Evolutionary conservation across 169 alveolate genomes (phyloP), one percentile per base, ranked within the genome.

Genomic region (Babesia gibsoni): DNA sequence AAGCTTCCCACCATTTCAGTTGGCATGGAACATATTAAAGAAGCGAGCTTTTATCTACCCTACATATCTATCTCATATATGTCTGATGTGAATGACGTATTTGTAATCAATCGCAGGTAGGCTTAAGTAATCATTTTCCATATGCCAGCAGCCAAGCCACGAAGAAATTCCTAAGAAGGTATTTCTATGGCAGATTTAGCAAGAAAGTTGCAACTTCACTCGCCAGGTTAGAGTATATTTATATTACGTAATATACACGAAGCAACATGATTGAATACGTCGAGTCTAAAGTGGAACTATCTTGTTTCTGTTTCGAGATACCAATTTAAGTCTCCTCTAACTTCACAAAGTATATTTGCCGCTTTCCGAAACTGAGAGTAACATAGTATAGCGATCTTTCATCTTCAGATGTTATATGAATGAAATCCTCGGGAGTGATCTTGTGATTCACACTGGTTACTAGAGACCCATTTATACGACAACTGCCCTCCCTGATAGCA

Each of bases 401-500:
- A 33, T 52, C 74, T 14, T 27, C 36, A 43, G 53, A 63, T 3
- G 59, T 36, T 20, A 67, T 30, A 18, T 30, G 50, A 18, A 58
- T 49, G 36, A 77, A 66, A 45, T 77, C 86, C 10, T 57, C 48
- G 5, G n/a, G 12, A 9, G 68, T 67, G 14, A 77, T 43, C 12
- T 12, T 9, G 49, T 48, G 39, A 3, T 46, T 42, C 30, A 57
- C 56, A 6, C 58, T 43, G 7, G 52, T 35, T 32, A 23, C 86
- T 4, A 77, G 68, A 2, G 16, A 8, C 2, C 86, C 86, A 35
- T 77, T 77, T 10, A 77, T 59, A 4, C 63, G 70, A 35, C 86
- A 77, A 4, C 65, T 58, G 33, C 86, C 86, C 48, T 77, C 86
- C 33, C 61, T 48, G 9, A 77, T 77, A 5, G 75, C 70, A 10